phyloP scores from a whole-genome alignment of 805 yeast genomes.

The Ogataea glucozyma region DNA sequence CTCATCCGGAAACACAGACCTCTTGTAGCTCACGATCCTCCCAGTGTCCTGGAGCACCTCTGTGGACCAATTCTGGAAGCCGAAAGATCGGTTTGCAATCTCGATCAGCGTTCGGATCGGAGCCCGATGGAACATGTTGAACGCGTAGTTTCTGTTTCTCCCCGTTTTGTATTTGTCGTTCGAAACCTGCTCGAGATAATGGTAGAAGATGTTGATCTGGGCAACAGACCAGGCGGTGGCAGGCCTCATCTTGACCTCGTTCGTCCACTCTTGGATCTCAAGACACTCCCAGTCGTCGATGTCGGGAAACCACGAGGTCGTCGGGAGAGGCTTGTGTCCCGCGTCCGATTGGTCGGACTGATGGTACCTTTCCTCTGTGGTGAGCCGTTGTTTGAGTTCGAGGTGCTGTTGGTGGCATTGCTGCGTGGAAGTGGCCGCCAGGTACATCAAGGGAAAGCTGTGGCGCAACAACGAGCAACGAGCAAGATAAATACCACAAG shows the following conservation, averaged over 20 bases:
- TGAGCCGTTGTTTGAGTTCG: neutral
- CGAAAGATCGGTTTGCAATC: conserved; percentile 50
- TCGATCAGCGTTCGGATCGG: conserved; percentile 30
- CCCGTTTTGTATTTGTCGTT: conserved; percentile 16
- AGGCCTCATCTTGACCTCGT: conserved; percentile 23
- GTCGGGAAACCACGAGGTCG: conserved; percentile 25
- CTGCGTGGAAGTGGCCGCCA: neutral
- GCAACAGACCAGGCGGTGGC: conserved; percentile 32
- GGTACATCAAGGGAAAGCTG: neutral
- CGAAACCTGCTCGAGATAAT: conserved; percentile 16
- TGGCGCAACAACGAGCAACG: too few relatives aligned
- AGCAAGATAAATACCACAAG: too few relatives aligned
- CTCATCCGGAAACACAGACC: conserved; percentile 22
- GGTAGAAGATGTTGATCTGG: conserved; percentile 21
- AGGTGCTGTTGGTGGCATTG: neutral
- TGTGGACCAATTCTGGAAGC: conserved; percentile 53
- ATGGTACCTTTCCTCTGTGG: conserved; percentile 12
- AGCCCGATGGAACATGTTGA: conserved; percentile 21
- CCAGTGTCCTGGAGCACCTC: conserved; percentile 32
- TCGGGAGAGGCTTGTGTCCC: too few relatives aligned
- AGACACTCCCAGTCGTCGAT: conserved; percentile 24
- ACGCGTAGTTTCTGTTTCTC: conserved; percentile 6
- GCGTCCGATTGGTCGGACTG: neutral
- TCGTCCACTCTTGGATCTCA: conserved; percentile 24
- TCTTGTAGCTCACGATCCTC: conserved; percentile 14